Evolutionary conservation across 768 basidiomycete genomes (phyloP).

Genomic region (Tulasnella sp.): DNA sequence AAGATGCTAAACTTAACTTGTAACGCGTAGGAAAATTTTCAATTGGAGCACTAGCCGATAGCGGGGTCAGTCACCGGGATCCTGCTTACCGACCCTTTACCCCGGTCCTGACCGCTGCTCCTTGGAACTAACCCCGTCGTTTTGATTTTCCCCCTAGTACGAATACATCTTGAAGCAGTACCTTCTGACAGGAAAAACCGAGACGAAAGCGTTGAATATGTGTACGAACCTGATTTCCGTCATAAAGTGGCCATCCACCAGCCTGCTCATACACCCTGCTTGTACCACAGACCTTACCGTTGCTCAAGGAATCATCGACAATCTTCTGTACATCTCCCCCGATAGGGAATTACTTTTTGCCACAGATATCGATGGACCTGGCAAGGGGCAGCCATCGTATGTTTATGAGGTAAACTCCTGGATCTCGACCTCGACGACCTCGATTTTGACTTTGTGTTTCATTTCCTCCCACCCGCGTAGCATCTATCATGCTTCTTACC

Average conservation of each 20-base stretch:
- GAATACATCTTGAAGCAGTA: slow-evolving; percentile 76
- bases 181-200: slow-evolving; percentile 54
- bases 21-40: slow-evolving; percentile 9
- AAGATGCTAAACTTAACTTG: not conserved
- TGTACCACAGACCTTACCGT: slow-evolving; percentile 30
- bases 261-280: not conserved
- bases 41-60: slow-evolving; percentile 18
- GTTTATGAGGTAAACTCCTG: slow-evolving; percentile 6
- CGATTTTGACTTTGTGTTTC: slow-evolving; percentile 28
- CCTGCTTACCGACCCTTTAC: not conserved
- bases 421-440: not conserved
- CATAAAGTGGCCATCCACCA: not conserved
- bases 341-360: slow-evolving; percentile 63
- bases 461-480: slow-evolving; percentile 37
- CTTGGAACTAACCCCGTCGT: not conserved
- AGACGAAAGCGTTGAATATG: slow-evolving; percentile 58
- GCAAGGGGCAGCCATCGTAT: not conserved
- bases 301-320: slow-evolving; percentile 32
- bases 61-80: slow-evolving; percentile 7
- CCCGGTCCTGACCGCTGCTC: not conserved
- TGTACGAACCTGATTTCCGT: slow-evolving; percentile 45
- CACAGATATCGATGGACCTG: slow-evolving; percentile 43
- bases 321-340: slow-evolving; percentile 62
- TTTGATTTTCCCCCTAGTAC: slow-evolving; percentile 38
- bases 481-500: slow-evolving; percentile 77